These are phyloP conservation scores for Choanephora cucurbitarum DNA, from an alignment of 371 early-diverging fungal genomes.

Conservation along the genomic window DNA sequence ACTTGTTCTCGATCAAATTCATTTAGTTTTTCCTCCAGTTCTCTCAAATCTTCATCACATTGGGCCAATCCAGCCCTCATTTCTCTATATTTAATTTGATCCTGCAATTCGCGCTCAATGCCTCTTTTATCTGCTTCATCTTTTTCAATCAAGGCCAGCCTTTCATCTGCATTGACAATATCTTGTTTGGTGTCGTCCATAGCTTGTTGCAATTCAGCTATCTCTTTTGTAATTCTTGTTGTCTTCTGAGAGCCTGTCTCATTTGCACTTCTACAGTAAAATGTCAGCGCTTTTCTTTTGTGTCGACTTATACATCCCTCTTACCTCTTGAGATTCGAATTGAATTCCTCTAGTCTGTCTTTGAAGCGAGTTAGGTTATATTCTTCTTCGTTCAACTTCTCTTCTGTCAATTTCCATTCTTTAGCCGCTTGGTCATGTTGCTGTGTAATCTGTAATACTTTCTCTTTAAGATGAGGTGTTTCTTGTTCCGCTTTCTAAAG, in stretches of 20 bases:
- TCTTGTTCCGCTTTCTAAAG: constrained; percentile 13
- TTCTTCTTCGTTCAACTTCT: constrained; percentile 7
- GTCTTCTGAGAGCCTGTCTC: constrained; percentile 13
- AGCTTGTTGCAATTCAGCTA: constrained; percentile 13
- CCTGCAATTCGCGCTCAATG: constrained; percentile 63
- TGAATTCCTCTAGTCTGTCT: constrained; percentile 17
- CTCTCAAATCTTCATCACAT: constrained; percentile 35
- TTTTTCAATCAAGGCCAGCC: constrained; percentile 48
- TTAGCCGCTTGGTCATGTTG: constrained; percentile 33
- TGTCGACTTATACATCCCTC: too few species aligned
- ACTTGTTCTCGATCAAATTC: constrained; percentile 30
- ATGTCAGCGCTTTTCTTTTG: too few species aligned
- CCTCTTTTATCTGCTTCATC: constrained; percentile 49
- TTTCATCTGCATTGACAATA: constrained; percentile 20
- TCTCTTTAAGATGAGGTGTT: constrained; percentile 18
- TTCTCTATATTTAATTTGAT: constrained; percentile 65
- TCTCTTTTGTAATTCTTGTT: constrained; percentile 11
- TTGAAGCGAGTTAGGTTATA: constrained; percentile 5
- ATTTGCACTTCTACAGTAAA: constrained; percentile 14
- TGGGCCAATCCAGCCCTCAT: constrained; percentile 36
- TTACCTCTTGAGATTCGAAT: constrained; percentile 21
- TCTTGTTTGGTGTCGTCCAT: constrained; percentile 11
- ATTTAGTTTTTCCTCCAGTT: constrained; percentile 29
- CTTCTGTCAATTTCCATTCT: constrained; percentile 12
- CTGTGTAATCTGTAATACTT: constrained; percentile 28